These are phyloP conservation scores for Cladophialophora exuberans DNA, from an alignment of 2,329 filamentous ascomycete genomes.

Conservation along the genomic window DNA sequence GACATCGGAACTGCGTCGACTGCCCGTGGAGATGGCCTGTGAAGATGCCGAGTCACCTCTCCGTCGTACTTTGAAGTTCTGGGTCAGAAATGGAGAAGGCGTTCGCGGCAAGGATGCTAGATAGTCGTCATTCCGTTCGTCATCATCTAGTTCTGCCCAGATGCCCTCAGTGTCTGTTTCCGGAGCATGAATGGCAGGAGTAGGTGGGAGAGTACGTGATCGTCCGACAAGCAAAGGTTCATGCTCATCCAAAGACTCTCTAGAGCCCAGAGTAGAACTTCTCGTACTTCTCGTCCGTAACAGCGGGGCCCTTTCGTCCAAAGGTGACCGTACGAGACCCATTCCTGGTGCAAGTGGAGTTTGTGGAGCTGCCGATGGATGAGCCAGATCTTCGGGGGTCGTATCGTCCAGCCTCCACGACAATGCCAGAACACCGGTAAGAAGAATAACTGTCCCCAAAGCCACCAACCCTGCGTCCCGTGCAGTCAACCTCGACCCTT, in stretches of 20 bases:
- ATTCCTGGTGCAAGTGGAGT: conserved; percentile 80
- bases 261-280: conserved; percentile 29
- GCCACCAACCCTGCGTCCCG: conserved; percentile 74
- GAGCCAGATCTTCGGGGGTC: conserved; percentile 41
- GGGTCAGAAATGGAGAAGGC: conserved; percentile 28
- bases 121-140: conserved; percentile 51
- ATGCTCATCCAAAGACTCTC: conserved; percentile 37
- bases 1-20: conserved; percentile 15
- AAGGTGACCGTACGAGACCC: conserved; percentile 64
- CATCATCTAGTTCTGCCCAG: conserved; percentile 85
- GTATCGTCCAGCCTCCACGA: conserved; percentile 87
- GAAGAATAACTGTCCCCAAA: conserved; percentile 80
- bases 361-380: conserved; percentile 38
- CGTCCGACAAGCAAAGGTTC: conserved; percentile 33
- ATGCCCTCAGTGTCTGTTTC: conserved; percentile 68
- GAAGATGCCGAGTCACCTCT: conserved; percentile 29
- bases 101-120: conserved; percentile 38
- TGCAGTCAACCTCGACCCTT: conserved; percentile 76
- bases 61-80: conserved; percentile 15
- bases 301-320: conserved; percentile 44
- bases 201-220: conserved; percentile 26
- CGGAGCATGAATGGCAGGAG: conserved; percentile 40
- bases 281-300: conserved; percentile 36
- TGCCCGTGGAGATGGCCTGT: conserved; percentile 22
- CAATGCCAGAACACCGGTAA: conserved; percentile 84